Evolutionary conservation across 257 asterid species (phyloP).

Genomic region (Solanum tarijense): DNA sequence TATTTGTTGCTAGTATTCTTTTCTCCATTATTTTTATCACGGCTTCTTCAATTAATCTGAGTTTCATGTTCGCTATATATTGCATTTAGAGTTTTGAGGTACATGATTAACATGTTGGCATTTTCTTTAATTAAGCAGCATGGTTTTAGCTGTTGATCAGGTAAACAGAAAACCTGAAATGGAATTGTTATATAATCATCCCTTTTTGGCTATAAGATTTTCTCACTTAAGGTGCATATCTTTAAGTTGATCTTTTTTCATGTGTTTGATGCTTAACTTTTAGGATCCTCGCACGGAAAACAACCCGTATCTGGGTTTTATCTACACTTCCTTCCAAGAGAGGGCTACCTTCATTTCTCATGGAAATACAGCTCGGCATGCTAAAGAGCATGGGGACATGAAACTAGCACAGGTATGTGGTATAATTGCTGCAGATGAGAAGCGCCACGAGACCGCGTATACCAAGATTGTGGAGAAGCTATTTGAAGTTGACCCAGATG

Average conservation of each 20-base stretch:
- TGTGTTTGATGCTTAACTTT: not conserved
- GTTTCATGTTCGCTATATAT: not conserved
- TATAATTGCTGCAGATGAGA: constrained; percentile 69
- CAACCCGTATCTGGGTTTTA: constrained; percentile 78
- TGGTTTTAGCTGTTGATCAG: not conserved
- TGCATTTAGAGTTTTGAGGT: not conserved
- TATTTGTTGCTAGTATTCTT: not conserved
- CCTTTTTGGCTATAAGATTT: not conserved
- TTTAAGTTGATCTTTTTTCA: not conserved
- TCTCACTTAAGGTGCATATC: not conserved
- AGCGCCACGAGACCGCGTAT: constrained; percentile 74
- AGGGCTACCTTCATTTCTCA: constrained; percentile 75
- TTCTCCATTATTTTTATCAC: not conserved
- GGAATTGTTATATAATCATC: not conserved
- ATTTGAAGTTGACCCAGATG: constrained; percentile 64
- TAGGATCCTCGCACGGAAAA: constrained; percentile 81
- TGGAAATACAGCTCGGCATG: constrained; percentile 75
- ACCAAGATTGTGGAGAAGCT: constrained; percentile 68
- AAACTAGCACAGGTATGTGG: constrained; percentile 74
- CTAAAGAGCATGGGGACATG: constrained; percentile 59
- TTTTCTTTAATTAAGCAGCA: not conserved
- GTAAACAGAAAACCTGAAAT: not conserved
- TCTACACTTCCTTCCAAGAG: constrained; percentile 74
- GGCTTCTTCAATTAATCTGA: not conserved
- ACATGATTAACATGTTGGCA: not conserved